A percentile compares a stretch with the other conserved stretches of the same genome.
Conservation (phyloP, 768 basidiomycete genomes). For the Lyophyllum atratum region DNA sequence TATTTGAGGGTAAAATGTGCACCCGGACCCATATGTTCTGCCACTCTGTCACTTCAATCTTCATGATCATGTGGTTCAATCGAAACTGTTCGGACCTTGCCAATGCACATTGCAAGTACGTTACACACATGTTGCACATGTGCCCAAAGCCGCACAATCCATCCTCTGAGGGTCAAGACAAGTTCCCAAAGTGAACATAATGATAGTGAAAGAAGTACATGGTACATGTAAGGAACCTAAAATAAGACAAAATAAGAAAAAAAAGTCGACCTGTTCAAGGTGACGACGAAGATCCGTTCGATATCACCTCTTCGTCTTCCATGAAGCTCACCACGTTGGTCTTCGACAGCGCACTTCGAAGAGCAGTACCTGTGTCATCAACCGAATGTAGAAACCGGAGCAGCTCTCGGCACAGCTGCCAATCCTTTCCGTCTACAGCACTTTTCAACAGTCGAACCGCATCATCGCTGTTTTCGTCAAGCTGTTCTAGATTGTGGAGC, state of each 20-base stretch:
- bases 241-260: not conserved
- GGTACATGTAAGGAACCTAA: not conserved
- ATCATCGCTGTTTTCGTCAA: constrained; percentile 78
- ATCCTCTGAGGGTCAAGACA: too few relatives aligned
- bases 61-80: not conserved
- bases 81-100: not conserved
- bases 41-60: too few relatives aligned
- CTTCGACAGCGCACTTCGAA: constrained; percentile 57
- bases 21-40: not conserved
- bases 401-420: constrained; percentile 90
- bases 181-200: not conserved
- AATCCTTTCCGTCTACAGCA: constrained; percentile 79
- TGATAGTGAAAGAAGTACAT: not conserved
- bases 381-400: constrained; percentile 91
- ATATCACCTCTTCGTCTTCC: constrained; percentile 8
- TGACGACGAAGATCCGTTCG: constrained; percentile 4
- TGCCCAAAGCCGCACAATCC: too few relatives aligned
- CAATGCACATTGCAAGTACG: too few relatives aligned
- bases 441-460: constrained; percentile 77
- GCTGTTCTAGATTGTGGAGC: constrained; percentile 88
- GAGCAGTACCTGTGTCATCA: constrained; percentile 78
- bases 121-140: too few relatives aligned
- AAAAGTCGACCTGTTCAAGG: too few relatives aligned
- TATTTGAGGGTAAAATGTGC: too few relatives aligned
- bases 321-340: constrained; percentile 21